A percentile compares a stretch with the other conserved stretches of the same genome.
Evolutionary conservation across 768 basidiomycete genomes (phyloP).

Genomic region (Collybia nuda): DNA sequence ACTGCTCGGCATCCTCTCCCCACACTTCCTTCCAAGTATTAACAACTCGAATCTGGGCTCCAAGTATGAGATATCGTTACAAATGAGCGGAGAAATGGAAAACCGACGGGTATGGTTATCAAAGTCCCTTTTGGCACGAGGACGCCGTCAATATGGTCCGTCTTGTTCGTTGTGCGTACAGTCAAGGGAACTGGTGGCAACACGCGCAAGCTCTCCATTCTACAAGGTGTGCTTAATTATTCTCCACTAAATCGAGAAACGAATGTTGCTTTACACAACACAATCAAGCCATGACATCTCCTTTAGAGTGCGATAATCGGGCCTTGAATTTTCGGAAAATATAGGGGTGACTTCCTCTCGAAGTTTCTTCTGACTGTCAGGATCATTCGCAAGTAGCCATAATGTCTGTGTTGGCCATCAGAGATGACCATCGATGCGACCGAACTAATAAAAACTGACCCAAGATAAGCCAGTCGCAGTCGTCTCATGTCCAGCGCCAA

Average conservation of each 20-base stretch:
- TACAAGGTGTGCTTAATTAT: conserved; percentile 14
- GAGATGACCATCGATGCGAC: background rate
- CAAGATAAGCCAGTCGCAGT: conserved; percentile 49
- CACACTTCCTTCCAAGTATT: conserved; percentile 51
- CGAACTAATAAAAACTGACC: conserved; percentile 24
- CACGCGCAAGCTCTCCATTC: conserved; percentile 44
- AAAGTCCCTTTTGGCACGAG: conserved; percentile 45
- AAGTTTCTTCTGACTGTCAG: conserved; percentile 45
- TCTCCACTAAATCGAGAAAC: too few species aligned
- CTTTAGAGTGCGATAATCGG: conserved; percentile 40
- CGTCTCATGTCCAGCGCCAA: conserved; percentile 46
- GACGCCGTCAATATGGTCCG: conserved; percentile 42
- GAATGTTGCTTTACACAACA: conserved; percentile 27
- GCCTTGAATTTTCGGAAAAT: conserved; percentile 29
- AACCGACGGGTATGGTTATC: conserved; percentile 38
- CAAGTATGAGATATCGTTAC: background rate
- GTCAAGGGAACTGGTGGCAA: conserved; percentile 40
- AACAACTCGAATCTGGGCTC: conserved; percentile 41
- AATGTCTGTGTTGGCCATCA: conserved; percentile 34
- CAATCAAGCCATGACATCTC: conserved; percentile 38
- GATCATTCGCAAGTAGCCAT: conserved; percentile 54
- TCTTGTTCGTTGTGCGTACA: conserved; percentile 33
- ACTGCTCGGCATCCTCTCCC: conserved; percentile 54
- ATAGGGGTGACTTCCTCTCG: conserved; percentile 52
- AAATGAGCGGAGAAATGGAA: background rate